Evolutionary conservation across 2,329 filamentous ascomycete genomes (phyloP).

Genomic region (Chrysosporium keratinophilum): DNA sequence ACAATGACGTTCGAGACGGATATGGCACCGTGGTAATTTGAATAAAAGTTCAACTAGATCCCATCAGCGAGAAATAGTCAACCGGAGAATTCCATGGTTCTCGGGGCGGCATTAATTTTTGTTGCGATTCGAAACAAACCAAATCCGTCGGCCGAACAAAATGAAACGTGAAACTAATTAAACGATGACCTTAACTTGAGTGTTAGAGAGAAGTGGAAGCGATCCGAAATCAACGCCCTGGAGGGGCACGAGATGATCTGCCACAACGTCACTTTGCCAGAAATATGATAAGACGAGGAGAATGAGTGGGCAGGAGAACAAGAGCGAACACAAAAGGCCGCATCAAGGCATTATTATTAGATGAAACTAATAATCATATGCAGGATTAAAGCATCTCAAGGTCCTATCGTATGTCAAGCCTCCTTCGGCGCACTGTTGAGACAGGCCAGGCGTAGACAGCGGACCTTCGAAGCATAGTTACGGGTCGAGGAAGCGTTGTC

Average conservation of each 20-base stretch:
- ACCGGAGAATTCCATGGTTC: constrained; percentile 1
- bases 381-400: background rate
- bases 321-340: background rate
- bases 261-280: background rate
- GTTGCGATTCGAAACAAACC: background rate
- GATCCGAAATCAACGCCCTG: background rate
- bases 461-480: too few species aligned
- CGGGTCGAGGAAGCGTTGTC: background rate
- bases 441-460: too few species aligned
- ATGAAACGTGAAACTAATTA: background rate
- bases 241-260: constrained; percentile 4
- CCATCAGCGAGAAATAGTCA: background rate
- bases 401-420: background rate
- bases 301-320: background rate
- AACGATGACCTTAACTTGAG: background rate
- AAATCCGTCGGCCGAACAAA: background rate
- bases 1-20: too few species aligned
- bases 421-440: background rate
- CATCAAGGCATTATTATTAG: constrained; percentile 4
- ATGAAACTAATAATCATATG: constrained; percentile 4
- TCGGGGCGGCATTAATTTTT: background rate
- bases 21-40: too few species aligned
- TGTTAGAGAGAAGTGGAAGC: background rate
- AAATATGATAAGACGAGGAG: background rate
- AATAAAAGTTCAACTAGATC: too few species aligned